Base-by-base conservation (phyloP, 2,329 filamentous ascomycete species). In the Helicocarpus griseus region DNA sequence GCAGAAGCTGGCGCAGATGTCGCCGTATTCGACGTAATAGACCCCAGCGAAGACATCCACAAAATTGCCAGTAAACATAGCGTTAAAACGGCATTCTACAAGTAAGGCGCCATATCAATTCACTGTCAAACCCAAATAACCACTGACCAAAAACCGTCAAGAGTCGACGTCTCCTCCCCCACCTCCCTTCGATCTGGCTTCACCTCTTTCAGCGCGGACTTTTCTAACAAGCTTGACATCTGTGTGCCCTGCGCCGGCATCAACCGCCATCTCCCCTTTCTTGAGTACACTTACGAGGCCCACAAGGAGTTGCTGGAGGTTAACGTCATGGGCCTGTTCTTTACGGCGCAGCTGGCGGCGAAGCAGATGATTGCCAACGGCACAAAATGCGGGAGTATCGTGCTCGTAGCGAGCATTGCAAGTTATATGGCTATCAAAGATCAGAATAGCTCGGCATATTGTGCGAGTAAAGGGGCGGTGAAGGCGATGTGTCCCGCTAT, bases 171-270 rank as follows among this genome's bases (percentile, higher is more conserved):
- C 14, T 67, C 64, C 40, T 67, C 63, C 4, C 50, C 61, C 14
- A 55, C 63, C 38, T 63, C 62, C 7, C 60, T 72, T 4, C 45
- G 57, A 46, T 28, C 48, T 33, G 68, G 62, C 9, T 72, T 71
- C 50, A 47, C 50, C 9, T 48, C 57, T 7, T 69, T 71, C 53
- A 61, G 64, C 43, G 54, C 54, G 8, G 67, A 70, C 33, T 70
- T 70, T 50, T 50, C 57, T 29, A 65, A 83, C 65, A 63, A 80
- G 63, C 81, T 93, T 56, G 79, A 86, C 63, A 86, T 94, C 62
- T 79, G 95, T 6, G 73, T 94, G 60, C 94, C 89, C 72, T 90
- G 86, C 70, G 89, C 86, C 21, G 89, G 89, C 28, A 90, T 95
- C 64, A 89, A 95, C 68, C 78, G 82, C 55, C 78, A 66, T 28